Conservation (phyloP, 1,284 basidiomycete genomes). For the Apiotrichum mycotoxinovorans region DNA sequence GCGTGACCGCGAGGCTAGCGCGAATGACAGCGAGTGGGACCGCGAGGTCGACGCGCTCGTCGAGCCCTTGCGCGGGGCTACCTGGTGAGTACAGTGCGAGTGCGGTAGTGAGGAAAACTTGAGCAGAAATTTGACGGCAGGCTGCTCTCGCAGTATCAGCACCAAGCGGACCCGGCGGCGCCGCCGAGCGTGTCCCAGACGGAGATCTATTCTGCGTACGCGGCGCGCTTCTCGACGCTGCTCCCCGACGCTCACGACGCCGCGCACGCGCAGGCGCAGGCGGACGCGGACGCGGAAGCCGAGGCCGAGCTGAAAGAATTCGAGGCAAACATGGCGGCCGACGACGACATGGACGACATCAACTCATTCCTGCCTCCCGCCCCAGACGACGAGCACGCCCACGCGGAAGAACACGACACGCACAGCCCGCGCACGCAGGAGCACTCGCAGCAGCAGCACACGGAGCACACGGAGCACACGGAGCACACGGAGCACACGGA, state of each 20-base stretch:
- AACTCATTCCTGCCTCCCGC: conserved; percentile 15
- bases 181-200: conserved; percentile 33
- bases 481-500: background rate
- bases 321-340: conserved; percentile 15
- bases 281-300: background rate
- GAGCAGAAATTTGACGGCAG: conserved; percentile 12
- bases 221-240: conserved; percentile 36
- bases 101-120: no score
- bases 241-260: conserved; percentile 6
- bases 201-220: conserved; percentile 45
- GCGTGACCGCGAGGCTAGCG: conserved; percentile 27
- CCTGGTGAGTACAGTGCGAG: conserved; percentile 45
- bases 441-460: background rate
- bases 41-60: conserved; percentile 35
- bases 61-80: conserved; percentile 41
- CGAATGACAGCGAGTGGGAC: conserved; percentile 27
- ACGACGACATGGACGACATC: conserved; percentile 20
- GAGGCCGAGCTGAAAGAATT: conserved; percentile 20
- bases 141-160: conserved; percentile 40
- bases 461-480: background rate
- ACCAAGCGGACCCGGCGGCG: conserved; percentile 20
- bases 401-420: background rate
- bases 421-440: background rate
- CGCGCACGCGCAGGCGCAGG: no score
- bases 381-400: background rate